These are phyloP conservation scores for Anethum foeniculum DNA, from an alignment of 140 eudicot species.

Conservation along the genomic window DNA sequence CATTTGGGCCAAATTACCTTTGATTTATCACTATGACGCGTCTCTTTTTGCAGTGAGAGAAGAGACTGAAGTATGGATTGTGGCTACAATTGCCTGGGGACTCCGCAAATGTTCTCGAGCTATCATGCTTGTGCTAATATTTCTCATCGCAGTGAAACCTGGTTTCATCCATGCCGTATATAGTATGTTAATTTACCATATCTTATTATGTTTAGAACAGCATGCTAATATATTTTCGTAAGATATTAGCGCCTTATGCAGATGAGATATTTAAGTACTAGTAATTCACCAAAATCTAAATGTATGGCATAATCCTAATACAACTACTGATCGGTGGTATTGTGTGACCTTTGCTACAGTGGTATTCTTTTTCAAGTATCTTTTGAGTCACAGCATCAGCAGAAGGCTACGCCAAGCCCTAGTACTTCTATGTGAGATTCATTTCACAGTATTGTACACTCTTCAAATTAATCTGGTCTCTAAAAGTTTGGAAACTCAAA, in stretches of 20 bases:
- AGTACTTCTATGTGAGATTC: slow-evolving; percentile 91
- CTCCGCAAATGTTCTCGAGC: slow-evolving; percentile 84
- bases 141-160: slow-evolving; percentile 90
- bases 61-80: slow-evolving; percentile 86
- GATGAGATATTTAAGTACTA: neutral
- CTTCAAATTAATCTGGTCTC: slow-evolving; percentile 74
- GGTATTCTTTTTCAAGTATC: slow-evolving; percentile 79
- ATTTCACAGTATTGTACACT: slow-evolving; percentile 79
- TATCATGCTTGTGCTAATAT: slow-evolving; percentile 69
- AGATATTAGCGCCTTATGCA: neutral
- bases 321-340: slow-evolving; percentile 21
- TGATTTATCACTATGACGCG: slow-evolving; percentile 1
- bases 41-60: slow-evolving; percentile 49
- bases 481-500: slow-evolving; percentile 44
- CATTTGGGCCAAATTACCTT: neutral
- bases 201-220: neutral
- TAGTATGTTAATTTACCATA: slow-evolving; percentile 39
- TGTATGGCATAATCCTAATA: neutral
- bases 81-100: slow-evolving; percentile 96
- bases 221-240: neutral
- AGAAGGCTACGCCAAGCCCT: slow-evolving; percentile 54
- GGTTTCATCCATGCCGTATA: slow-evolving; percentile 94
- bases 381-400: slow-evolving; percentile 77
- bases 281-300: neutral
- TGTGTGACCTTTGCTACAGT: slow-evolving; percentile 49